Evolutionary conservation across 139 green algal species (phyloP), one percentile per base, ranked within the genome.

Genomic region (Edaphochlamys debaryana): DNA sequence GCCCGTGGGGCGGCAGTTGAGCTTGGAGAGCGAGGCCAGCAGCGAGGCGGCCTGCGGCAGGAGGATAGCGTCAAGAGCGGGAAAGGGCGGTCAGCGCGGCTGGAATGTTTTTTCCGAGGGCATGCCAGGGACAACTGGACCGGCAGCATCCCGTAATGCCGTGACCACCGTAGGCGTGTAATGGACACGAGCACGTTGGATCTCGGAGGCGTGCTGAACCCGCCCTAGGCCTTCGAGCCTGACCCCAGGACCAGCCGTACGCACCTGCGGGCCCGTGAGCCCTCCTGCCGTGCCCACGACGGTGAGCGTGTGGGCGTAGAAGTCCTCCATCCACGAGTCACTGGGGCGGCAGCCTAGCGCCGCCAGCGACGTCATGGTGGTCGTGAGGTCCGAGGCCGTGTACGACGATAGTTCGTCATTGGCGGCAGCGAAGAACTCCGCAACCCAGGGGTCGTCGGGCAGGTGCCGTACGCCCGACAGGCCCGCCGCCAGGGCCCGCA

Each of bases 361-460:
- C 29, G 85, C 85, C 4, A 89, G 66, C 27, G 85, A 40, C 13
- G 5, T 36, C 30, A 84, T 25, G 15, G 80, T 79, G 22, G 7
- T 32, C 0, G 69, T 68, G 40, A 89, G 70, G 29, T 86, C 56
- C 38, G 50, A 38, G 22, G 64, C 38, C 29, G 45, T 80, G 75
- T 74, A 88, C 25, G n/a, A 29, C 9, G 15, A 38, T 25, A 84
- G n/a, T 25, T 13, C 54, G n/a, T 15, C 52, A 25, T n/a, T 29
- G 4, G 41, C 50, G 7, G 63, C 81, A 2, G 6, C 32, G 27
- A 88, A 27, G 71, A 70, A 89, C 25, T 30, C 34, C 4, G 29
- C 63, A 15, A 86, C 52, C 85, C 85, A 89, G 19, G 62, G 27
- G 54, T 84, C 79, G 34, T 85, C 72, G 11, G 85, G 85, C n/a